Evolutionary conservation across 768 basidiomycete species (phyloP), one percentile per base, ranked within the genome.

Genomic region (Leccinum ochraceum): DNA sequence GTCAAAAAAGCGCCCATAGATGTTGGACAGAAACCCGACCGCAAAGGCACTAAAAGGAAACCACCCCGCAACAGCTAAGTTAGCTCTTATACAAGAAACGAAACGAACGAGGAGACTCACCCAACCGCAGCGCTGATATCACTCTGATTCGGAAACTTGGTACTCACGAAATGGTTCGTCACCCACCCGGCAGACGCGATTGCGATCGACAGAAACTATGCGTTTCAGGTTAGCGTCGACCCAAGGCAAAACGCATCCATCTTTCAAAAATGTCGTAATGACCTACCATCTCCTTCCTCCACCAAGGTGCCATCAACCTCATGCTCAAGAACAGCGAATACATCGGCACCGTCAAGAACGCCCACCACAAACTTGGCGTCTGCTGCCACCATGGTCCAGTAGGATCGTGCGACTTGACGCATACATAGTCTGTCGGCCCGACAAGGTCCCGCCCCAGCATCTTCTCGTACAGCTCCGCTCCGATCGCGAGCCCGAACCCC

Each of bases 121-220:
- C 88, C 92, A 59, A 91, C 82, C 2, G 90, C 90, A 6, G 91
- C 87, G 30, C 83, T 86, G 69, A 94, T 87, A 70, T 95, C 91
- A 58, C 80, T 82, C 71, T 91, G 87, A 61, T 83, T 82, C 36
- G 77, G 76, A 70, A 92, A 91, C 69, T 80, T 81, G 30, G 69
- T 74, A 2, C 81, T 77, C 3, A 85, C 83, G 4, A 81, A 84
- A 69, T 90, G 86, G 71, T 93, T 95, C 46, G 84, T 86, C 14
- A 84, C 82, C 90, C 91, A 94, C 1, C 92, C 92, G 20, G 84
- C 75, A 59, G 80, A 86, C 3, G 90, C 77, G 57, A 91, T 85
- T 6, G 74, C 69, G 16, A 92, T 78, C 61, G 83, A 78, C n/a
- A 89, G 14, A 13, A 76, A 58, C 81, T 83, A 61, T 52, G 32